Base-by-base conservation (phyloP, 805 yeast genomes). In the Starmerella cellae region DNA sequence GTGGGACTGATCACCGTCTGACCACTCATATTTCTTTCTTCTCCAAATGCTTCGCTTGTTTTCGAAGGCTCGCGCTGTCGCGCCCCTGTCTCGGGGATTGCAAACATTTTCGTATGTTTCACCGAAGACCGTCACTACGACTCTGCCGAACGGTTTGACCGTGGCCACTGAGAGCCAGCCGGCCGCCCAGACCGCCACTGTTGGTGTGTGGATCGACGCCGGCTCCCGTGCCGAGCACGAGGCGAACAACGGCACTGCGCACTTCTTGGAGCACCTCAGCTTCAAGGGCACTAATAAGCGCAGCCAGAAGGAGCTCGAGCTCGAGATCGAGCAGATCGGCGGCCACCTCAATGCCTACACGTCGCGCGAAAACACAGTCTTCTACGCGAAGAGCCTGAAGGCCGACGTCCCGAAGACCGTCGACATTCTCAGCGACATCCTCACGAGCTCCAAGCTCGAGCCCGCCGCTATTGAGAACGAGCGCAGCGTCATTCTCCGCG, bases 261-360 rank as follows among this genome's bases (percentile, higher is more conserved):
- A 91, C 64, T 91, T 91, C 60, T 66, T 91, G 44, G 99, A 91
- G 63, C 99, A 91, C 63, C 68, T 91, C 57, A 94, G 97, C 9
- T 91, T 91, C 68, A 91, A 91, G 60, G 99, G 99, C 20, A 91
- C 99, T 13, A 62, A 70, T 41, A 70, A 69, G 43, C 73, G 98
- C 60, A 66, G 83, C 11, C 97, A 91, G 66, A 68, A 76, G 44
- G 75, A 76, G 46, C 69, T 91, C 43, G 99, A 91, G 62, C 67
- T 87, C 36, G 97, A 91, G 63, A 83, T 91, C 45, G 99, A 91
- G 63, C 81, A 91, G 66, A 74, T 87, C 55, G 99, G 99, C 3
- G 84, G 95, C 21, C 98, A 91, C 64, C 73, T 91, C 56, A 91
- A 93, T 60, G 98, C 98, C n/a, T 91, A 91, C 67, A 91, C 98